Base-by-base conservation (phyloP, 2,329 filamentous ascomycete genomes). In the Sphaerulina musiva region DNA sequence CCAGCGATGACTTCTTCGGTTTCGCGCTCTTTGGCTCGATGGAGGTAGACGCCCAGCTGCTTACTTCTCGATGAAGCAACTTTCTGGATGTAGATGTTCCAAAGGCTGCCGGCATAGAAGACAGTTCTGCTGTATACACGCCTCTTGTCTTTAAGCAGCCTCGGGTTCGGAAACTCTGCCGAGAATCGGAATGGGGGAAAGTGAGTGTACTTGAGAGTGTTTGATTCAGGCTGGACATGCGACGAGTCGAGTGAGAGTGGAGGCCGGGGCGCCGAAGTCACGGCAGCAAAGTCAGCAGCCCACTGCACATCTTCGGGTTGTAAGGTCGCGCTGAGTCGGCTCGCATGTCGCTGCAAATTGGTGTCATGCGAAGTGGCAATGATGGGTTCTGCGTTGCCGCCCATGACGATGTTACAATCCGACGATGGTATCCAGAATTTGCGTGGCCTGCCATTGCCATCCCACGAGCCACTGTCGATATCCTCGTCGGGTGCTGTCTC, bases 11-110 rank as follows among this genome's bases (percentile, higher is more conserved):
- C 59, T 48, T 78, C 74, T 44, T 76, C 74, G 0, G 70, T 71
- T 51, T 81, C 77, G 23, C 75, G 72, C 55, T 81, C 79, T 61
- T 81, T 81, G 5, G 78, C 79, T 42, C 79, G 76, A 61, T 82
- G 79, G 3, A 82, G 70, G 57, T 82, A 82, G 4, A 82, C 79
- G 11, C 79, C 80, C 1, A 82, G 71, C 60, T 82, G 79, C 9
- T 78, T 76, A 50, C 74, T 78, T 59, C 80, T 80, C 1, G 74
- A 72, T 0, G 76, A 78, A 7, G 76, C 74, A 2, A 81, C 76
- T 56, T 81, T 80, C 60, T 82, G 80, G 9, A 82, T 80, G 64
- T 82, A 82, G n/a, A 82, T 78, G 59, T 82, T 82, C 80, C 80
- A 82, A 12, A 80, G 68, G 14, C 74, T 78, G 2, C 80, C 80